phyloP scores from a whole-genome alignment of 2,329 filamentous ascomycete species.

The Zymoseptoria brevis region DNA sequence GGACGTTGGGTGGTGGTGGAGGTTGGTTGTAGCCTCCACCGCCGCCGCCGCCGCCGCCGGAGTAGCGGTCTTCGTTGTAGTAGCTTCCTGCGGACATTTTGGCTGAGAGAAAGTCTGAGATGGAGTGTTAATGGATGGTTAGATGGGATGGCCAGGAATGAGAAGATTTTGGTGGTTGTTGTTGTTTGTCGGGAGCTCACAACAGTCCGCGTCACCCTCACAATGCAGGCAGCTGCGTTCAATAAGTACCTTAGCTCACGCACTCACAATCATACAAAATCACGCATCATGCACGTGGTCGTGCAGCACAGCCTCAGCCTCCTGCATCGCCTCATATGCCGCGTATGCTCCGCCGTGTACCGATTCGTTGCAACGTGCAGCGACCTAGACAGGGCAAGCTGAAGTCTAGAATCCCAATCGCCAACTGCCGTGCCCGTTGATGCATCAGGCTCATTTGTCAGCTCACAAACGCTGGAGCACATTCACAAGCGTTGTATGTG shows the following conservation, averaged over 20 bases:
- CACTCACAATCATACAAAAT: not conserved
- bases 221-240: not conserved
- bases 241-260: not conserved
- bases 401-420: not conserved
- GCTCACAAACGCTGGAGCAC: too few species aligned
- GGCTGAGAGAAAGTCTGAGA: not conserved
- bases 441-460: not conserved
- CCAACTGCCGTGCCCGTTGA: not conserved
- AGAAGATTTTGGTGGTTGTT: not conserved
- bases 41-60: conserved; percentile 2
- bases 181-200: not conserved
- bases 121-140: not conserved
- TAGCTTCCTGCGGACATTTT: not conserved
- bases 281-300: not conserved
- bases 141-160: not conserved
- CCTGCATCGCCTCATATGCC: not conserved
- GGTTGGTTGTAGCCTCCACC: conserved; percentile 4
- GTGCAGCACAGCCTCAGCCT: not conserved
- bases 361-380: not conserved
- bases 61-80: not conserved
- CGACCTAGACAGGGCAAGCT: not conserved
- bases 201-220: not conserved
- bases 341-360: not conserved
- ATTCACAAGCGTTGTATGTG: too few species aligned
- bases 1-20: conserved; percentile 28